These are phyloP conservation scores for Russula compacta DNA, from an alignment of 768 basidiomycete species.

Conservation along the genomic window DNA sequence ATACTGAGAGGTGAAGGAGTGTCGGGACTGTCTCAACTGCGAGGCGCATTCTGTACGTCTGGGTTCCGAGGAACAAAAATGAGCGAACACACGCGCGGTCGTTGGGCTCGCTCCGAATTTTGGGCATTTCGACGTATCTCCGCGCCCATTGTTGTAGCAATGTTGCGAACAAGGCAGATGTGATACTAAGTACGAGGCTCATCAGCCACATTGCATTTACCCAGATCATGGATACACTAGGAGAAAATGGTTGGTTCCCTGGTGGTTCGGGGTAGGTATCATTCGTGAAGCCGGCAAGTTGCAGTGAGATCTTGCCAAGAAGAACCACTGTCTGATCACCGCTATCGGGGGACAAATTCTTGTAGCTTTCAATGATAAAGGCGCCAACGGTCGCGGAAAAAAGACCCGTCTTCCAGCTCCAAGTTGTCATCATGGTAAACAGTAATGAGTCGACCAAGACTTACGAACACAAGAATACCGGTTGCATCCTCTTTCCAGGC, in stretches of 20 bases:
- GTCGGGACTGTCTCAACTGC: constrained; percentile 2
- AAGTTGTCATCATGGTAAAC: not conserved
- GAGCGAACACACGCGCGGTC: constrained; percentile 7
- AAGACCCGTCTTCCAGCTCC: not conserved
- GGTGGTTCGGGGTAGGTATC: not conserved
- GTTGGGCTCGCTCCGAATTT: not conserved
- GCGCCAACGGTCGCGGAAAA: not conserved
- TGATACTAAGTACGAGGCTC: constrained; percentile 10
- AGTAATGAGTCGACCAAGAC: not conserved
- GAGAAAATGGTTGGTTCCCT: not conserved
- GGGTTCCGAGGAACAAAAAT: constrained; percentile 9
- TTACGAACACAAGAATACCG: not conserved
- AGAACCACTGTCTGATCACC: not conserved
- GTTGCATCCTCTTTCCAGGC: not conserved
- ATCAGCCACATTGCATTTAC: constrained; percentile 12
- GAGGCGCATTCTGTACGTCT: not conserved
- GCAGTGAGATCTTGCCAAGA: not conserved
- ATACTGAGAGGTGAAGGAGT: constrained; percentile 12
- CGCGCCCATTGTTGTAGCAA: constrained; percentile 13
- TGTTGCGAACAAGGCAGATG: constrained; percentile 10
- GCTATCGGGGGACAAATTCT: not conserved
- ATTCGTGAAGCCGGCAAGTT: not conserved
- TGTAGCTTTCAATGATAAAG: not conserved
- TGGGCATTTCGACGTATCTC: constrained; percentile 1
- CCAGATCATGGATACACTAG: not conserved